These are phyloP conservation scores for Fusarium beomiforme DNA, from an alignment of 2,329 filamentous ascomycete genomes.

Conservation along the genomic window DNA sequence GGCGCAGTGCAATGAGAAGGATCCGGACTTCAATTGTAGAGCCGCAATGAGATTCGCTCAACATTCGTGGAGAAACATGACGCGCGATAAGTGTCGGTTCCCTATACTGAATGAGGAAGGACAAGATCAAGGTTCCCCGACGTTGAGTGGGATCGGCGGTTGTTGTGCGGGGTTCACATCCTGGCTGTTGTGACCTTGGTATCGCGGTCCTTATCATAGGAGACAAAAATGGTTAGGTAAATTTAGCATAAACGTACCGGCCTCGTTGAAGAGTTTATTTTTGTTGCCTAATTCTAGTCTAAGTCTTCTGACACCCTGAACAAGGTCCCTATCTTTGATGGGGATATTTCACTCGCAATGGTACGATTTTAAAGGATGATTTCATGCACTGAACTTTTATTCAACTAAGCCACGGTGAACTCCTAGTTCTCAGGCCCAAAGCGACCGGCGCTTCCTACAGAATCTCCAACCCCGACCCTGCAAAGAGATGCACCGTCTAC, in stretches of 20 bases:
- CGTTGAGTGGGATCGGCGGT: neutral
- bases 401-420: neutral
- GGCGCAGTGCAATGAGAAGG: neutral
- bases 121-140: neutral
- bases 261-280: no score
- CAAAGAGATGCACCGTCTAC: neutral
- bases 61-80: neutral
- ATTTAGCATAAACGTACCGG: no score
- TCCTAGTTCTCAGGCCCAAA: neutral
- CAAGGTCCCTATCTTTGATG: no score
- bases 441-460: neutral
- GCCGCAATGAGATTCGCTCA: neutral
- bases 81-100: neutral
- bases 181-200: neutral
- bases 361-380: neutral
- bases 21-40: neutral
- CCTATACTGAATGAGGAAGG: constrained; percentile 10
- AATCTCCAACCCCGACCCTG: no score
- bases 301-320: no score
- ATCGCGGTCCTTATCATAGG: neutral
- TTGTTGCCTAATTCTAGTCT: no score
- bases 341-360: neutral
- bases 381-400: neutral
- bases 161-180: neutral
- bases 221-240: no score